A percentile compares a stretch with the other conserved stretches of the same genome.
Conservation (phyloP, 148 eudicot species). For the Cornus florida region DNA sequence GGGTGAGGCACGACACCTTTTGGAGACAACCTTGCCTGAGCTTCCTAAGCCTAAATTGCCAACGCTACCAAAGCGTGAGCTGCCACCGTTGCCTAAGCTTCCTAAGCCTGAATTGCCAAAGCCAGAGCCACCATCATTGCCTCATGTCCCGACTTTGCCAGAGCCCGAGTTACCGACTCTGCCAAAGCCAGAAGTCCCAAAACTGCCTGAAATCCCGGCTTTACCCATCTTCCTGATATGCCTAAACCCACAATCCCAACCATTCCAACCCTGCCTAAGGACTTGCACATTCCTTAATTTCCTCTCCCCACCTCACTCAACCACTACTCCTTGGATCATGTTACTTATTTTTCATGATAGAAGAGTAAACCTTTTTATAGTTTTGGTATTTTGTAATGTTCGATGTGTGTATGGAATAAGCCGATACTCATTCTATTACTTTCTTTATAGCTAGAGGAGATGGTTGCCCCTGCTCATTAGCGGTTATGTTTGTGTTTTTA, state of each 20-base stretch:
- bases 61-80: neutral
- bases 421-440: neutral
- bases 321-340: neutral
- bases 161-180: too few species aligned
- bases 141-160: too few species aligned
- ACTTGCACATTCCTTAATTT: neutral
- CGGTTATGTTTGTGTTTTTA: too few species aligned
- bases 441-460: neutral
- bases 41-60: neutral
- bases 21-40: conserved; percentile 16
- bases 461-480: too few species aligned
- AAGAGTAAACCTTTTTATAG: too few species aligned
- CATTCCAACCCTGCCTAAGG: conserved; percentile 1
- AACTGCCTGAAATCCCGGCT: too few species aligned
- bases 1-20: conserved; percentile 21
- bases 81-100: neutral
- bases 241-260: neutral
- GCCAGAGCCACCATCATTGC: too few species aligned
- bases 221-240: neutral
- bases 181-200: too few species aligned
- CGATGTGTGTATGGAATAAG: neutral
- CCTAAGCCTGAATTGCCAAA: conserved; percentile 3
- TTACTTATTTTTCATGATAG: too few species aligned
- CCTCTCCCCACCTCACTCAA: neutral
- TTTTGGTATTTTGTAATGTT: neutral